These are phyloP conservation scores for Wallacemonas rigidus DNA, from an alignment of 208 protist species.

Conservation along the genomic window DNA sequence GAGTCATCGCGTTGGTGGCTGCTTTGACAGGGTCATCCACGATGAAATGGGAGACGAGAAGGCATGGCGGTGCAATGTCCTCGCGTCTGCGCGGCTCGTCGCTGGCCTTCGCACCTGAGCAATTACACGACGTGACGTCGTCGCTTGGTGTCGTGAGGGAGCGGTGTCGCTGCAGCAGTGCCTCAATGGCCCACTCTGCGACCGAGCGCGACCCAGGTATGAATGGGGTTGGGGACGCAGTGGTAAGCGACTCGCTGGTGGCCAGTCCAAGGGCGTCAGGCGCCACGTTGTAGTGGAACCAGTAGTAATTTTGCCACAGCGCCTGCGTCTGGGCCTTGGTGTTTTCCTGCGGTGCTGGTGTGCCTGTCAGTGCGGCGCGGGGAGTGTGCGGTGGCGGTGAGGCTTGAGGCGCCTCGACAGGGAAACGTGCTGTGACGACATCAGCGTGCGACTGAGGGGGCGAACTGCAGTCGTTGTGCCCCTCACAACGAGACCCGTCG, in stretches of 20 bases:
- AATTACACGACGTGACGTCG: background rate
- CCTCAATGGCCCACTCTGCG: constrained; percentile 8
- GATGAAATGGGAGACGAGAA: constrained; percentile 5
- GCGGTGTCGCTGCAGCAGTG: constrained; percentile 3
- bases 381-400: too few species aligned
- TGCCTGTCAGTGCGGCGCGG: too few species aligned
- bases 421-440: too few species aligned
- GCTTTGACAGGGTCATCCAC: background rate
- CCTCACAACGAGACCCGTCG: too few species aligned
- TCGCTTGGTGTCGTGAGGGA: background rate
- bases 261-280: background rate
- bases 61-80: background rate
- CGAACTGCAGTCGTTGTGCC: too few species aligned
- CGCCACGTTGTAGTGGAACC: constrained; percentile 18
- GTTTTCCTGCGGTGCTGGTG: too few species aligned
- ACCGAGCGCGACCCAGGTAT: background rate
- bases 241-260: background rate
- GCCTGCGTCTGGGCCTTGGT: background rate
- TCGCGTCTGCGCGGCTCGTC: background rate
- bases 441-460: too few species aligned
- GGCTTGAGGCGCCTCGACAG: too few species aligned
- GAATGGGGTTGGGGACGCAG: background rate
- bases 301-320: constrained; percentile 21
- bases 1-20: background rate
- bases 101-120: too few species aligned